A percentile compares a stretch with the other conserved stretches of the same genome.
phyloP scores from a whole-genome alignment of 495 filamentous ascomycete species.

The Podospora comata region DNA sequence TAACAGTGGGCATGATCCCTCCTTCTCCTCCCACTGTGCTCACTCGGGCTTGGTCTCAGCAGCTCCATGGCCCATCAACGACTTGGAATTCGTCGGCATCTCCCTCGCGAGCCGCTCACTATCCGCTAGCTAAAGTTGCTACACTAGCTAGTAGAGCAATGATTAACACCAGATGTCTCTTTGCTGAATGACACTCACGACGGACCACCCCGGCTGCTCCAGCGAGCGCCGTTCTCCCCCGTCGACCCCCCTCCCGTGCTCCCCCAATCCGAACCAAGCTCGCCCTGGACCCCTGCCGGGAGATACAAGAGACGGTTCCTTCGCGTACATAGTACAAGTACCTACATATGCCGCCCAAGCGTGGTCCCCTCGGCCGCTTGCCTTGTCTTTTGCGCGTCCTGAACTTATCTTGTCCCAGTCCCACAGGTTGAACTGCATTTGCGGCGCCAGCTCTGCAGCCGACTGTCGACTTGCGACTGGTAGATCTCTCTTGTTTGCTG shows the following conservation, averaged over 20 bases:
- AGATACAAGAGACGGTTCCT: conserved; percentile 23
- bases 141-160: not conserved
- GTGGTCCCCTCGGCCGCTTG: conserved; percentile 28
- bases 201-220: conserved; percentile 7
- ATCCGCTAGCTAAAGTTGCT: not conserved
- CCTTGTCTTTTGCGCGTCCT: conserved; percentile 27
- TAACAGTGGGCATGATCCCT: conserved; percentile 16
- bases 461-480: conserved; percentile 27
- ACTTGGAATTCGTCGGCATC: not conserved
- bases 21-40: conserved; percentile 6
- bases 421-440: conserved; percentile 31
- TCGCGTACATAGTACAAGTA: conserved; percentile 24
- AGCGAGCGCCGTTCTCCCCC: conserved; percentile 20
- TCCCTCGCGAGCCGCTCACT: not conserved
- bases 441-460: conserved; percentile 35
- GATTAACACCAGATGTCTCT: not conserved
- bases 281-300: conserved; percentile 29
- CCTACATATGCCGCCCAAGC: conserved; percentile 32
- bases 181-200: not conserved
- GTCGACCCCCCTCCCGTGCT: conserved; percentile 16
- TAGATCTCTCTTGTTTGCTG: conserved; percentile 35
- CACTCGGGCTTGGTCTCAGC: not conserved
- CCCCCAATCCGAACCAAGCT: conserved; percentile 17
- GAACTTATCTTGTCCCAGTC: conserved; percentile 32
- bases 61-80: not conserved